Evolutionary conservation across 2,329 filamentous ascomycete species (phyloP).

Genomic region (Sordariomycetes sp.): DNA sequence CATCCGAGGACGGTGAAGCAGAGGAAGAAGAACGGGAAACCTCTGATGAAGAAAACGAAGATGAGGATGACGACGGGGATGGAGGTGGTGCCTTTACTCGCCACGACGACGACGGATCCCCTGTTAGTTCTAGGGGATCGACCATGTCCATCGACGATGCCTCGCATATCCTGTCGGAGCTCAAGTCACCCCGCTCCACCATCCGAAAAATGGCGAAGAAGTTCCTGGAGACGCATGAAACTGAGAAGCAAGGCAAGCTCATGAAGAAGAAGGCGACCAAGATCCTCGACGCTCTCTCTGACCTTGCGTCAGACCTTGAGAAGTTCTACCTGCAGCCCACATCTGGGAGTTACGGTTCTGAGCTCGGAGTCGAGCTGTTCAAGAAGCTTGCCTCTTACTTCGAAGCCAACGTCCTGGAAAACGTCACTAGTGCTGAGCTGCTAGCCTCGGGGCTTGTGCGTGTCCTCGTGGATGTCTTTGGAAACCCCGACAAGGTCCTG

Average conservation of each 20-base stretch:
- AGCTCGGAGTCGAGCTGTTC: constrained; percentile 56
- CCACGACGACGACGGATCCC: constrained; percentile 42
- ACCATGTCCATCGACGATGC: constrained; percentile 44
- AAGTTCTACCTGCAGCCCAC: constrained; percentile 46
- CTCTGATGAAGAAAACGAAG: constrained; percentile 19
- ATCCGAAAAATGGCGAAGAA: constrained; percentile 68
- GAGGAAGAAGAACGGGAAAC: constrained; percentile 22
- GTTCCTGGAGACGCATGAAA: constrained; percentile 76
- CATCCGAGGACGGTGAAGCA: constrained; percentile 13
- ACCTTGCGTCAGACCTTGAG: constrained; percentile 59
- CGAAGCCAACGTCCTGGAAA: constrained; percentile 75
- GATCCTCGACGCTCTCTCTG: constrained; percentile 61
- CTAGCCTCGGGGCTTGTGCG: constrained; percentile 83
- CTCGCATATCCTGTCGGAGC: constrained; percentile 29
- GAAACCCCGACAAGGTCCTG: constrained; percentile 48
- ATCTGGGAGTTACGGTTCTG: constrained; percentile 26
- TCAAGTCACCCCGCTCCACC: constrained; percentile 42
- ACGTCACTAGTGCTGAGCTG: constrained; percentile 89
- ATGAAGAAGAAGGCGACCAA: constrained; percentile 68
- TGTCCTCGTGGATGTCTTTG: constrained; percentile 71
- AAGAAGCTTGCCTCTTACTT: constrained; percentile 69
- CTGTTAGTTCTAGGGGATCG: constrained; percentile 50
- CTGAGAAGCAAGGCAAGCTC: constrained; percentile 53
- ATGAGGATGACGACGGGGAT: constrained; percentile 35
- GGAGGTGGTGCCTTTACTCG: constrained; percentile 27